Evolutionary conservation across 129 eudicot genomes (phyloP).

Genomic region (Deinandra increscens): DNA sequence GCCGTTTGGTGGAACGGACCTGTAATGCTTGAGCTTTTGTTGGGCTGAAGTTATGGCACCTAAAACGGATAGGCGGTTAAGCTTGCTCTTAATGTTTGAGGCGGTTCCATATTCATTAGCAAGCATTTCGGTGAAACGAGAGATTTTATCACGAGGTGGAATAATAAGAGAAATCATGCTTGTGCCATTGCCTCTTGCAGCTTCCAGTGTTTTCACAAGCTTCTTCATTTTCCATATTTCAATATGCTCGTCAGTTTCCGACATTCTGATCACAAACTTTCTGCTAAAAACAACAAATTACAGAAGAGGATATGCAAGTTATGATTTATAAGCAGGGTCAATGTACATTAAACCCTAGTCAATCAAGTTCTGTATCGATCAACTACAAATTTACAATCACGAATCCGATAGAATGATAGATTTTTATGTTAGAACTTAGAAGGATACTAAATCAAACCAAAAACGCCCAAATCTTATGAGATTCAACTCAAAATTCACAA

Average conservation of each 20-base stretch:
- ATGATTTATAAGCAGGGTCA: neutral
- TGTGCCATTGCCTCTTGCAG: constrained; percentile 36
- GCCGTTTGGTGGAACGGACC: constrained; percentile 32
- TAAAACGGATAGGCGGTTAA: constrained; percentile 28
- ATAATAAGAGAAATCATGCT: constrained; percentile 38
- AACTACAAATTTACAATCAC: neutral
- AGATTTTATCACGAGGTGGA: neutral
- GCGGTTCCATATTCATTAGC: too few species aligned
- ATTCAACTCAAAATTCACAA: neutral
- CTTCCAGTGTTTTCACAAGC: constrained; percentile 33
- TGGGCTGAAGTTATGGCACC: constrained; percentile 40
- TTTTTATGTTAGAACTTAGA: neutral
- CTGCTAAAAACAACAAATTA: constrained; percentile 13
- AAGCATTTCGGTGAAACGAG: constrained; percentile 38
- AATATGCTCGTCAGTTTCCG: constrained; percentile 37
- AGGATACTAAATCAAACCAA: neutral
- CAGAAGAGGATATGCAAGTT: too few species aligned
- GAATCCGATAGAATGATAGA: neutral
- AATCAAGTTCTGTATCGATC: neutral
- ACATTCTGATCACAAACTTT: constrained; percentile 23
- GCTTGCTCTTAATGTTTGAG: too few species aligned
- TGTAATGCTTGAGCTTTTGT: constrained; percentile 31
- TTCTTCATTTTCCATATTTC: constrained; percentile 39
- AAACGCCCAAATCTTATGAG: neutral
- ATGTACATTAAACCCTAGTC: neutral